A percentile compares a stretch with the other conserved stretches of the same genome.
phyloP scores from a whole-genome alignment of 306 rosid species.

The Gleditsia sinensis region DNA sequence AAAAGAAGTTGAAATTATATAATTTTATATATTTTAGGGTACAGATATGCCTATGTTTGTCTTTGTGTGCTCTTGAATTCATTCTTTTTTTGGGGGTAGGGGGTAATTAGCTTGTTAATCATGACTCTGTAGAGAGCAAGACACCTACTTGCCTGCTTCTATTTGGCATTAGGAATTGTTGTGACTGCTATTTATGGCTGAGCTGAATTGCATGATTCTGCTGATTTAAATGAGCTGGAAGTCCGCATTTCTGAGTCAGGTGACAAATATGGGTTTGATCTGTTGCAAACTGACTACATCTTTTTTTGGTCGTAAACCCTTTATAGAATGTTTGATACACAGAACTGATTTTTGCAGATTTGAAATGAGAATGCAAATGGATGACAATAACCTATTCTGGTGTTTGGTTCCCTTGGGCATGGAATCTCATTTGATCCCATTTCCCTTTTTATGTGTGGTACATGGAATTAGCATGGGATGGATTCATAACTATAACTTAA shows the following conservation, averaged over 20 bases:
- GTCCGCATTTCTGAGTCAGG: background rate
- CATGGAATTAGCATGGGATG: background rate
- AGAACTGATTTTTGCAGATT: background rate
- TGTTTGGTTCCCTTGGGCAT: background rate
- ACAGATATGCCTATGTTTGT: background rate
- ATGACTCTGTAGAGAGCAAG: background rate
- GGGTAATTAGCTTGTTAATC: background rate
- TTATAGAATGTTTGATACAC: background rate
- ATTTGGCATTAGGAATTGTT: background rate
- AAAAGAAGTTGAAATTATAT: background rate
- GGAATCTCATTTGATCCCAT: background rate
- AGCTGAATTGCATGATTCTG: background rate
- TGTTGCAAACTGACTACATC: background rate
- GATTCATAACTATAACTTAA: background rate
- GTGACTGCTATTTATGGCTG: background rate
- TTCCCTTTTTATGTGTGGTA: background rate
- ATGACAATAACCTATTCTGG: background rate
- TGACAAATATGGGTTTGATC: background rate
- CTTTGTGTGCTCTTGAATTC: background rate
- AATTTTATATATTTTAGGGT: background rate
- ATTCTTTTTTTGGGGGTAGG: too few relatives aligned
- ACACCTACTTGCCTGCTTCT: background rate
- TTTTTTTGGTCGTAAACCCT: background rate
- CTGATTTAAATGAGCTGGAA: background rate
- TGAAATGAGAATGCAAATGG: background rate